Base-by-base conservation (phyloP, 1,284 basidiomycete genomes). In the Rhodotorula sp. region DNA sequence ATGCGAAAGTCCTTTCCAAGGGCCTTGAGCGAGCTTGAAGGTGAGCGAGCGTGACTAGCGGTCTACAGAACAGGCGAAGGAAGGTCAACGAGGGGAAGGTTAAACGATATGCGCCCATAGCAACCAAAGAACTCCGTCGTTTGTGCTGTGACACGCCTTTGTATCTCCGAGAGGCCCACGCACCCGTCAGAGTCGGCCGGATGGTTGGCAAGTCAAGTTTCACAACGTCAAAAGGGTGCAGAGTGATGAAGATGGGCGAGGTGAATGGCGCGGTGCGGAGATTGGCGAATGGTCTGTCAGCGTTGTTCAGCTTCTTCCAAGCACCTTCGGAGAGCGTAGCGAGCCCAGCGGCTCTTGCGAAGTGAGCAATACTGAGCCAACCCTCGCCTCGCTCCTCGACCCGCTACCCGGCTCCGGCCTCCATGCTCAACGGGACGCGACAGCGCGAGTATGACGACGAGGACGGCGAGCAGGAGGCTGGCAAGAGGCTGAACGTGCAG, bases 401-500 rank as follows among this genome's bases (percentile, higher is more conserved):
- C 46, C 24, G 29, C 9, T 7, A 22, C 46, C 53, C 13, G 10
- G 30, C 15, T 52, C 27, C 19, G 29, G 1, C 22, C 30, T n/a
- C 24, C 19, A 51, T n/a, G 51, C 24, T 62, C 29, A 59, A 71
- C 62, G 70, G 70, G 9, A 65, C 52, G 2, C 48, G 70, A 36
- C 17, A 32, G 47, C 36, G 70, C 15, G 68, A 60, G 11, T 47
- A 59, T 7, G 54, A 57, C 48, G 66, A 65, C 48, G 66, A 71
- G 44, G 70, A 62, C 47, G 39, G 52, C 1, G 54, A 49, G 9
- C 24, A 30, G 44, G 53, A 62, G 19, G 49, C 52, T 6, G 59
- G 36, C 58, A 64, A 71, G 48, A 66, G 63, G 29, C 15, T 56
- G n/a, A 49, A 62, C 48, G 56, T 64, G n/a, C 52, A 66, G 46